phyloP scores from a whole-genome alignment of 805 yeast species.

The Yamadazyma insecticola region DNA sequence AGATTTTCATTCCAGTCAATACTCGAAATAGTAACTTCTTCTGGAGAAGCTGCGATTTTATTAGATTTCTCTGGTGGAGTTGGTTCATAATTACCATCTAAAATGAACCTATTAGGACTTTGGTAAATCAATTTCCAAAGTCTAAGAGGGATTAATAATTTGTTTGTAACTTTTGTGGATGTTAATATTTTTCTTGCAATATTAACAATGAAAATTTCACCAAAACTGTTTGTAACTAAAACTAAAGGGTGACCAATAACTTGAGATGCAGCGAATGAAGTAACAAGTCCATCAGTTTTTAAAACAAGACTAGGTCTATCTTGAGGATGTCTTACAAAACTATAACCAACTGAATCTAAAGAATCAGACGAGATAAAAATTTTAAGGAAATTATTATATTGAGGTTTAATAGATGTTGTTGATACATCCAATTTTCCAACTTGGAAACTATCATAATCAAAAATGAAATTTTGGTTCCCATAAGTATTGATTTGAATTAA shows the following conservation, averaged over 20 bases:
- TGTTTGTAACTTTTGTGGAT: constrained; percentile 29
- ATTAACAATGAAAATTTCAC: constrained; percentile 33
- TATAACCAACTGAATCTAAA: constrained; percentile 25
- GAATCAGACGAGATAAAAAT: constrained; percentile 22
- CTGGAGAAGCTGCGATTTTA: constrained; percentile 39
- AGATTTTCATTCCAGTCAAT: constrained; percentile 56
- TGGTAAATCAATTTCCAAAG: constrained; percentile 24
- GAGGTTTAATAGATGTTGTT: constrained; percentile 22
- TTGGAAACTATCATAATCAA: constrained; percentile 23
- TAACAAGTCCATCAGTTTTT: constrained; percentile 26
- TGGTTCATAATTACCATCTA: constrained; percentile 25
- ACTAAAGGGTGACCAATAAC: constrained; percentile 35
- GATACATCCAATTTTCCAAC: constrained; percentile 22
- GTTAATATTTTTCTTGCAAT: constrained; percentile 33
- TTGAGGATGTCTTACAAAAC: constrained; percentile 28
- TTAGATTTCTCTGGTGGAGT: constrained; percentile 26
- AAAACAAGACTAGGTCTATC: constrained; percentile 27
- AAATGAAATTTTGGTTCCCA: constrained; percentile 20
- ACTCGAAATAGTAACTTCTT: constrained; percentile 45
- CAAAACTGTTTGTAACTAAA: constrained; percentile 29
- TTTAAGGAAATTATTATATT: constrained; percentile 23
- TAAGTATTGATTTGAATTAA: constrained; percentile 26
- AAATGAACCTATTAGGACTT: constrained; percentile 2
- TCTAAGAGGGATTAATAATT: constrained; percentile 38
- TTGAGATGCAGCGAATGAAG: constrained; percentile 25